These are phyloP conservation scores for Mycena vulgaris DNA, from an alignment of 768 basidiomycete genomes.

Conservation along the genomic window DNA sequence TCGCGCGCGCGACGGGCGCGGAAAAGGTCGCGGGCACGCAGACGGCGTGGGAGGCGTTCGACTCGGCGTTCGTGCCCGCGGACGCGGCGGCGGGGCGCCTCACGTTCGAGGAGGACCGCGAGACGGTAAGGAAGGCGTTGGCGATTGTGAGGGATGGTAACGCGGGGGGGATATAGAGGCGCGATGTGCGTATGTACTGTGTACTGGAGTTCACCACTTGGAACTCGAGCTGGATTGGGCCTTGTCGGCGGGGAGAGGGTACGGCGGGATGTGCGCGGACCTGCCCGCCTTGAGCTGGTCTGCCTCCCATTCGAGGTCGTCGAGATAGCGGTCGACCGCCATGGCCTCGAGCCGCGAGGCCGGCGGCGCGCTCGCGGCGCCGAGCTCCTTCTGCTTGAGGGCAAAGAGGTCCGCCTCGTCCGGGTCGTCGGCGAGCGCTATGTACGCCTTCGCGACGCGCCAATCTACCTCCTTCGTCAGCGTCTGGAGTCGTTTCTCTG, in stretches of 20 bases:
- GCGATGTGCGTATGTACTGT: too few species aligned
- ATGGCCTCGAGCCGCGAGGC: constrained; percentile 56
- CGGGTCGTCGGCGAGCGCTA: constrained; percentile 72
- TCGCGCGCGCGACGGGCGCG: constrained; percentile 52
- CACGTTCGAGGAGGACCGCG: constrained; percentile 56
- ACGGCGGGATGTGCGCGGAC: constrained; percentile 38
- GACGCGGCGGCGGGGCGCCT: constrained; percentile 53
- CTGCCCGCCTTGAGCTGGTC: constrained; percentile 48
- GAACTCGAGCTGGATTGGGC: neutral
- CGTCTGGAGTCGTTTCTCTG: constrained; percentile 72
- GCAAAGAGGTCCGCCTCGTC: constrained; percentile 44
- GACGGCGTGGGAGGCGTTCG: constrained; percentile 60
- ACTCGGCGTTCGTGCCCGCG: constrained; percentile 54
- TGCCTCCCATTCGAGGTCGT: constrained; percentile 81
- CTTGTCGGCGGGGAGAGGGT: constrained; percentile 12
- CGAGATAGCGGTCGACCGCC: constrained; percentile 73
- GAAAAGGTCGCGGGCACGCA: constrained; percentile 59
- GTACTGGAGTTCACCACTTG: neutral
- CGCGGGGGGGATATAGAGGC: constrained; percentile 3
- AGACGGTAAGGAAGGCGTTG: constrained; percentile 56
- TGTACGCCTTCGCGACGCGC: constrained; percentile 77
- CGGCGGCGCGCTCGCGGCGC: constrained; percentile 37
- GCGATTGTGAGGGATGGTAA: constrained; percentile 49
- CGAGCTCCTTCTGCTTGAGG: constrained; percentile 50
- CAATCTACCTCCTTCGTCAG: constrained; percentile 81